Evolutionary conservation across 2,329 filamentous ascomycete genomes (phyloP).

Genomic region (Fusarium circinatum): DNA sequence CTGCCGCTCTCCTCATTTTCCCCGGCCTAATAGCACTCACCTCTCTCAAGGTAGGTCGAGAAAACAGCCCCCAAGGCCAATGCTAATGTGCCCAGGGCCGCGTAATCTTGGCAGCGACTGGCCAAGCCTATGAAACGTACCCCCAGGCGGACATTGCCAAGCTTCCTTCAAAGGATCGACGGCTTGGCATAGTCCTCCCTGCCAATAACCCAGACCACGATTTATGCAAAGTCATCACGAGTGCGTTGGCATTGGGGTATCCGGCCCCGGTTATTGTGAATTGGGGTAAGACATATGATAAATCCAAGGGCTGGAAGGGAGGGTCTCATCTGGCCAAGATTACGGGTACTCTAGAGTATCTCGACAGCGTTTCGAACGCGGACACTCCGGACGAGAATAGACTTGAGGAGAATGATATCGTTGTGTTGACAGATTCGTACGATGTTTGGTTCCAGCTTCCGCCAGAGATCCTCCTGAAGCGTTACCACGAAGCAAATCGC

Average conservation of each 20-base stretch:
- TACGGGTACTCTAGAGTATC: slow-evolving; percentile 40
- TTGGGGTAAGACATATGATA: slow-evolving; percentile 35
- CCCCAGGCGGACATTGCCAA: background rate
- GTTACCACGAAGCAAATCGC: slow-evolving; percentile 37
- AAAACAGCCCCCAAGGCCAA: background rate
- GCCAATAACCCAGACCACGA: slow-evolving; percentile 35
- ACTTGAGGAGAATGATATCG: slow-evolving; percentile 37
- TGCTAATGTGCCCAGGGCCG: background rate
- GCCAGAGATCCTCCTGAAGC: slow-evolving; percentile 39
- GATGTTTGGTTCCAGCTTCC: slow-evolving; percentile 48
- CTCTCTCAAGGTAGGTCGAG: background rate
- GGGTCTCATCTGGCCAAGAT: slow-evolving; percentile 44
- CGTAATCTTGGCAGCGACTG: background rate
- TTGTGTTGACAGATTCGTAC: slow-evolving; percentile 42
- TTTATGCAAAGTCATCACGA: slow-evolving; percentile 44
- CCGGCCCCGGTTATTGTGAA: slow-evolving; percentile 44
- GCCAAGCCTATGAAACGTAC: background rate
- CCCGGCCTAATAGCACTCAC: background rate
- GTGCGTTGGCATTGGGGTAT: slow-evolving; percentile 39
- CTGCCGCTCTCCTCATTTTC: background rate
- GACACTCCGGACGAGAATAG: background rate
- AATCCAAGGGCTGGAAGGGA: slow-evolving; percentile 15
- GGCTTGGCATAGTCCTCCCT: slow-evolving; percentile 30
- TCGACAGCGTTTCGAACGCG: slow-evolving; percentile 17
- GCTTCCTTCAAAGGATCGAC: slow-evolving; percentile 12